Base-by-base conservation (phyloP, 768 basidiomycete genomes). In the Cystofilobasidium capitatum region DNA sequence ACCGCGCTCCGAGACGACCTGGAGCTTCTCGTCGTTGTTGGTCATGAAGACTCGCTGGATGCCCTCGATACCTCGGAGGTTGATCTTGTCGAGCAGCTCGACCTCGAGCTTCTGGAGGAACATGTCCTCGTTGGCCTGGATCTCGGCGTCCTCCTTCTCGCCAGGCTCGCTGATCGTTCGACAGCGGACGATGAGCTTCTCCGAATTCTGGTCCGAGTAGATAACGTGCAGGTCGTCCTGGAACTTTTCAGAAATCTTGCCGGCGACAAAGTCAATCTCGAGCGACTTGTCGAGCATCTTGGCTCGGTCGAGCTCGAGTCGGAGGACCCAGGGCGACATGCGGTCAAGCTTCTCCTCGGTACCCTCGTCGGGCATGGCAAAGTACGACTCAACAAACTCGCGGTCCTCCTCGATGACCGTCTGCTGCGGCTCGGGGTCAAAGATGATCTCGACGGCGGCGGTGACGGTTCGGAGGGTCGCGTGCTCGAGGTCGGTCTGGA, bases 241-340 rank as follows among this genome's bases (percentile, higher is more conserved):
- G 81, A 98, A 98, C 71, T 85, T 92, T 76, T 91, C 89, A 24
- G 88, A 88, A 67, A 99, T 98, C 47, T 88, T 86, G 70, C 88
- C 86, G 7, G 92, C 93, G 49, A 98, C 93, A 71, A 91, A 89
- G 57, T 87, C 82, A 90, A 98, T 98, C 14, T 88, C 89, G 72
- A 97, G 82, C 76, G 93, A 93, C 74, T 93, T 87, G 80, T 96
- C 94, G 71, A 98, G 87, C 88, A 99, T 96, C 80, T 94, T 91
- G 3, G 89, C 87, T 71, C 94, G 89, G 76, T 98, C 96, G 64
- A 99, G 84, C 74, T 94, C 94, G 54, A 98, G 84, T 79, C 96
- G 91, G 26, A 99, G 85, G 24, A 99, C 81, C 96, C 96, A 99
- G 0, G 93, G 92, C 1, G 96, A 98, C 76, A 93, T 90, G 0